A percentile compares a stretch with the other conserved stretches of the same genome.
phyloP scores from a whole-genome alignment of 1,284 basidiomycete genomes.

The Bondarzewia mesenterica region DNA sequence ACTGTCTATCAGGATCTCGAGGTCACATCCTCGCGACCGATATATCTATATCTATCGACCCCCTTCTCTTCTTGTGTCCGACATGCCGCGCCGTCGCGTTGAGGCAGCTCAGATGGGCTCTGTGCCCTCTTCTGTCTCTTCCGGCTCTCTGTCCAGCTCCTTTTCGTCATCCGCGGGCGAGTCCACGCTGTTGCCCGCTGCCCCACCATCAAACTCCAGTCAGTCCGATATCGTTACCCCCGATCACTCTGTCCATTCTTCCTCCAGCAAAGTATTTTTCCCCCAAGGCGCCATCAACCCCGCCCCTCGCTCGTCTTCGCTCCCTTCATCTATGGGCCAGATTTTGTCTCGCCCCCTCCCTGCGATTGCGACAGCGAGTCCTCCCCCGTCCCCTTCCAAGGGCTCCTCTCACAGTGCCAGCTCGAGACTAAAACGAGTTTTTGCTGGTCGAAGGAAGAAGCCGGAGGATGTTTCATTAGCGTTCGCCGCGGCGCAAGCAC shows the following conservation, averaged over 20 bases:
- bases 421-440: constrained; percentile 53
- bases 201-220: constrained; percentile 26
- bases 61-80: constrained; percentile 10
- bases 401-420: constrained; percentile 34
- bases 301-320: constrained; percentile 25
- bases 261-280: constrained; percentile 28
- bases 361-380: constrained; percentile 10
- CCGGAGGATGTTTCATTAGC: constrained; percentile 33
- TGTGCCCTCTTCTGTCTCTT: constrained; percentile 28
- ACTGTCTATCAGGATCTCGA: constrained; percentile 3
- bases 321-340: constrained; percentile 32
- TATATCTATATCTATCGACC: constrained; percentile 12
- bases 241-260: constrained; percentile 31
- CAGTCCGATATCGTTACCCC: constrained; percentile 32
- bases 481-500: background rate
- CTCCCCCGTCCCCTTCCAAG: constrained; percentile 19
- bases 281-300: constrained; percentile 25
- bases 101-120: constrained; percentile 23
- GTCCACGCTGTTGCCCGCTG: constrained; percentile 27
- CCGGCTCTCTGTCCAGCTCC: constrained; percentile 33
- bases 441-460: constrained; percentile 55
- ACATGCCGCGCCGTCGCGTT: constrained; percentile 18
- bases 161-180: constrained; percentile 30
- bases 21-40: background rate
- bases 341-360: constrained; percentile 24